These are phyloP conservation scores for Stemphylium vesicarium DNA, from an alignment of 2,329 filamentous ascomycete species.

Conservation along the genomic window DNA sequence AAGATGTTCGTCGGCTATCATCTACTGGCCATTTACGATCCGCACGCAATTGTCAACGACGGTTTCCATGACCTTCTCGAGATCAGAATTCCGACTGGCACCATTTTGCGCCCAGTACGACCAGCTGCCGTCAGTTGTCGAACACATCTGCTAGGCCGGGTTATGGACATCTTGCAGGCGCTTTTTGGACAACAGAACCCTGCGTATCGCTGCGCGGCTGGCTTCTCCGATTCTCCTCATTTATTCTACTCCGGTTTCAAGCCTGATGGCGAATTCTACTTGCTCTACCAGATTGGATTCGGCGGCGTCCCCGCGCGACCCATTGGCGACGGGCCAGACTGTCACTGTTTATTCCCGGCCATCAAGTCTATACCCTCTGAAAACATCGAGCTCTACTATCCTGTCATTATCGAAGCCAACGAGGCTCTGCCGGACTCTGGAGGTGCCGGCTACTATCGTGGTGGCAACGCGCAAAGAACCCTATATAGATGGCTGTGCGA, in stretches of 20 bases:
- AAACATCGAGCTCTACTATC: slow-evolving; percentile 57
- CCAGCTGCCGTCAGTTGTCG: slow-evolving; percentile 57
- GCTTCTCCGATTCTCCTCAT: slow-evolving; percentile 59
- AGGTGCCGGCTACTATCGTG: slow-evolving; percentile 56
- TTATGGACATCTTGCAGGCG: slow-evolving; percentile 59
- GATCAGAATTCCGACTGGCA: slow-evolving; percentile 54
- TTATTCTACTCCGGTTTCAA: slow-evolving; percentile 60
- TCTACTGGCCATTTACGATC: slow-evolving; percentile 57
- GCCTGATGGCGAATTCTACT: slow-evolving; percentile 56
- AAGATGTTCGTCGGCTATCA: slow-evolving; percentile 60
- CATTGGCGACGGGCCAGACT: slow-evolving; percentile 57
- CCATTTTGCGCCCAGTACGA: slow-evolving; percentile 55
- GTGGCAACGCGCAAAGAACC: slow-evolving; percentile 58
- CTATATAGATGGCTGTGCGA: slow-evolving; percentile 55
- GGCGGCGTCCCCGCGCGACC: slow-evolving; percentile 58
- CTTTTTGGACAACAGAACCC: slow-evolving; percentile 57
- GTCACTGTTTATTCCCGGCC: slow-evolving; percentile 59
- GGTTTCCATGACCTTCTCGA: slow-evolving; percentile 60
- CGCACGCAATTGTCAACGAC: slow-evolving; percentile 58
- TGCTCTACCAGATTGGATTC: slow-evolving; percentile 60
- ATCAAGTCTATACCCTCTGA: slow-evolving; percentile 60
- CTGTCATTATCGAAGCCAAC: slow-evolving; percentile 57
- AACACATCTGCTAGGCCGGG: slow-evolving; percentile 56
- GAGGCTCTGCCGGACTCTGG: slow-evolving; percentile 58
- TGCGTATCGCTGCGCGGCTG: slow-evolving; percentile 56